Evolutionary conservation across 2,329 filamentous ascomycete species (phyloP), one percentile per base, ranked within the genome.

Genomic region (Lasiodiplodia sp.): DNA sequence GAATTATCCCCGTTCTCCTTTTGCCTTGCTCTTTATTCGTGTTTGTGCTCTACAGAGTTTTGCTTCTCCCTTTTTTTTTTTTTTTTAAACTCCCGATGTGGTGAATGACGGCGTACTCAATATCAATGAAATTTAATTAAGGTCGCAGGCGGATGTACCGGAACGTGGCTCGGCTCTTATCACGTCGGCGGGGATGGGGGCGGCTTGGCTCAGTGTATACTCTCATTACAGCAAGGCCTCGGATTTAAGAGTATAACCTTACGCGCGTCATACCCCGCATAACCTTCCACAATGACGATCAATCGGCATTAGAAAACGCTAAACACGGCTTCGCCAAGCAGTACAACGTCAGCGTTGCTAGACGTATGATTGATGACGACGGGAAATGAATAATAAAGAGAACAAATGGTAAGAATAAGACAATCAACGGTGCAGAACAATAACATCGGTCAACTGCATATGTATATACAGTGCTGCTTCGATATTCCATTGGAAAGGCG

Each of bases 401-500:
- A 28, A 28, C 28, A 28, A 10, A 18, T 47, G 1, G 18, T 21
- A 53, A 53, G 51, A 18, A 23, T 10, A 53, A 53, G 18, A 47
- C 44, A 11, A 11, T 21, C 44, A 47, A 47, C 18, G n/a, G 6
- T 7, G 18, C 44, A 11, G n/a, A n/a, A 56, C 16, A 34, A n/a
- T 4, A 31, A 56, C 23, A n/a, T 56, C 5, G 10, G n/a, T 47
- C 44, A 21, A 25, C 12, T 38, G 55, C 18, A 28, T 60, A 28
- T 60, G 38, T 40, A 44, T 60, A 23, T 40, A 23, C 56, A 44
- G 44, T 47, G n/a, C 37, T 28, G n/a, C 31, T 57, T 51, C 16
- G 37, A 51, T 4, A 16, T 34, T 49, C 58, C 34, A 49, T 63
- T 63, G 21, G 34, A 21, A 37, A 63, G 16, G 25, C 25, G 31